A percentile compares a stretch with the other conserved stretches of the same genome.
Conservation (phyloP, 371 early-diverging fungal genomes). For the Batkoa obscura region DNA sequence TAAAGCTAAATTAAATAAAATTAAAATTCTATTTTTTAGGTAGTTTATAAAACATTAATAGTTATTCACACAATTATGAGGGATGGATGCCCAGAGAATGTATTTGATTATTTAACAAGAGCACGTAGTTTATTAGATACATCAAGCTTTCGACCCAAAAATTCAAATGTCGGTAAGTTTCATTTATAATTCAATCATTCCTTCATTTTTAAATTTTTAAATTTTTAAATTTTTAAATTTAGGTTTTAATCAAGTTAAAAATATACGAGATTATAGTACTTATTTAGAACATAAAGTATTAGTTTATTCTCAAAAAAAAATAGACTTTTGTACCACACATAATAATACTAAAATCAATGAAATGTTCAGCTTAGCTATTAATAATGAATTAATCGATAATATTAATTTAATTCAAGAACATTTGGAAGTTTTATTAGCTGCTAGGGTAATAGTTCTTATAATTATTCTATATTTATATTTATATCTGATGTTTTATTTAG, state of each 20-base stretch:
- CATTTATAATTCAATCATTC: neutral
- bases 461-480: neutral
- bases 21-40: neutral
- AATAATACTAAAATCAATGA: neutral
- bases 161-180: neutral
- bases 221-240: no score
- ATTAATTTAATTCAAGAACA: neutral
- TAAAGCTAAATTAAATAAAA: neutral
- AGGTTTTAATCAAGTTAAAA: neutral
- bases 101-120: neutral
- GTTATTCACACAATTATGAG: neutral
- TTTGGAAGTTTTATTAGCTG: neutral
- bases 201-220: neutral
- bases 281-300: constrained; percentile 4
- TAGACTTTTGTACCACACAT: no score
- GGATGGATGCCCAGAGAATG: neutral
- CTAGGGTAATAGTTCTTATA: neutral
- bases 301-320: neutral
- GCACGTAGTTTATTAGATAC: neutral
- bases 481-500: neutral
- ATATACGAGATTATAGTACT: neutral
- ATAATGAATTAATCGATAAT: neutral
- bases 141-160: neutral
- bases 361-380: neutral
- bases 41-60: constrained; percentile 3